A percentile compares a stretch with the other conserved stretches of the same genome.
These are phyloP conservation scores for Camelina neglecta DNA, from an alignment of 345 rosid genomes.

Conservation along the genomic window DNA sequence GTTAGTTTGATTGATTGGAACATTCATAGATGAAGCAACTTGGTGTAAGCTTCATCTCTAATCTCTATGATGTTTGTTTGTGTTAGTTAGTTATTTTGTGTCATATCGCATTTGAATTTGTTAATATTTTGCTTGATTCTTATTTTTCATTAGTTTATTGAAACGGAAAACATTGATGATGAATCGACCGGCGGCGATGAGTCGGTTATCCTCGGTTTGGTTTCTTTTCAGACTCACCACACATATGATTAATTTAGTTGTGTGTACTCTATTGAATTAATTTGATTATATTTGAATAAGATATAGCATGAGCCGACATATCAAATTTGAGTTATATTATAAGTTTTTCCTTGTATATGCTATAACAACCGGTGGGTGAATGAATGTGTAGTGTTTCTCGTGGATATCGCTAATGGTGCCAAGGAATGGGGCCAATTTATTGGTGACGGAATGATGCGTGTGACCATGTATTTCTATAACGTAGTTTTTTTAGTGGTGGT, in stretches of 20 bases:
- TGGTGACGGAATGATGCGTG: conserved; percentile 28
- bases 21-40: background rate
- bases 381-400: conserved; percentile 15
- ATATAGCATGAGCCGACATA: background rate
- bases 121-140: background rate
- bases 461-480: background rate
- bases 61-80: background rate
- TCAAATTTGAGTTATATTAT: background rate
- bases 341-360: background rate
- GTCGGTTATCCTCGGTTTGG: background rate
- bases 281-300: background rate
- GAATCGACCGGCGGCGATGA: background rate
- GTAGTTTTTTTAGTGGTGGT: background rate
- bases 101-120: background rate
- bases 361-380: conserved; percentile 26
- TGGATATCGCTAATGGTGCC: conserved; percentile 36
- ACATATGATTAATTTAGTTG: background rate
- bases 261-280: too few species aligned
- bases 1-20: conserved; percentile 11
- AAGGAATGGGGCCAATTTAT: conserved; percentile 21
- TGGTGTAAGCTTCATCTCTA: background rate
- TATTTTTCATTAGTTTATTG: background rate
- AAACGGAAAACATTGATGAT: background rate
- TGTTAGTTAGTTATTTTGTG: background rate
- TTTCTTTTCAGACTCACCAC: background rate